These are phyloP conservation scores for Solanum chiquidenum DNA, from an alignment of 257 asterid species.

Conservation along the genomic window DNA sequence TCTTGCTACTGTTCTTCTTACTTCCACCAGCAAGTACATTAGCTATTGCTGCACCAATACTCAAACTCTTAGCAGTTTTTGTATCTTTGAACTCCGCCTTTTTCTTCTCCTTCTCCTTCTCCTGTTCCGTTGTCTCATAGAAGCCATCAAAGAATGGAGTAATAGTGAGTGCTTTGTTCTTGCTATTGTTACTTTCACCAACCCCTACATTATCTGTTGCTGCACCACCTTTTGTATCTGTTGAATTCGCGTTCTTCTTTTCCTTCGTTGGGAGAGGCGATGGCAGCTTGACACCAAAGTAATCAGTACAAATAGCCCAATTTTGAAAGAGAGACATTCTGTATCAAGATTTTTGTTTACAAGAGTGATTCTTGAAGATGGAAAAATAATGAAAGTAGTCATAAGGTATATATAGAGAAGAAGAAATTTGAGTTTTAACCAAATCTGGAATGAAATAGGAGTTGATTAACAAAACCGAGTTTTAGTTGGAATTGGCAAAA, in stretches of 20 bases:
- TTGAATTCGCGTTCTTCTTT: not conserved
- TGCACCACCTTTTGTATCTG: not conserved
- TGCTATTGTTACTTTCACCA: not conserved
- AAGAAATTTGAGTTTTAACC: not conserved
- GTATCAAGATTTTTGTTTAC: not conserved
- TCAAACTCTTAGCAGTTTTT: not conserved
- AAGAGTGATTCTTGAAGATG: not conserved
- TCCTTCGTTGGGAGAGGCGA: not conserved
- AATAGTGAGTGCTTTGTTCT: not conserved
- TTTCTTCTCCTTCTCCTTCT: not conserved
- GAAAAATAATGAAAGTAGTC: not conserved
- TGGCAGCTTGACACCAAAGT: not conserved
- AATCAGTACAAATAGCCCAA: not conserved
- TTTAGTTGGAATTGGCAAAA: not conserved
- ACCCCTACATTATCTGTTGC: not conserved
- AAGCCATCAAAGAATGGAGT: not conserved
- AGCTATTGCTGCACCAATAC: not conserved
- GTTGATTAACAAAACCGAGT: not conserved
- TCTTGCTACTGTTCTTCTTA: not conserved
- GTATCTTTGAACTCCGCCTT: not conserved
- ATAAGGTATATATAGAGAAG: not conserved
- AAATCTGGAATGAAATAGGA: not conserved
- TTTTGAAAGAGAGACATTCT: not conserved
- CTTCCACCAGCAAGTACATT: not conserved
- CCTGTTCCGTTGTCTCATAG: not conserved